Percentiles rank a stretch among this genome's conserved stretches.
phyloP scores from a whole-genome alignment of 768 basidiomycete genomes.

The Hygrocybe punicea region DNA sequence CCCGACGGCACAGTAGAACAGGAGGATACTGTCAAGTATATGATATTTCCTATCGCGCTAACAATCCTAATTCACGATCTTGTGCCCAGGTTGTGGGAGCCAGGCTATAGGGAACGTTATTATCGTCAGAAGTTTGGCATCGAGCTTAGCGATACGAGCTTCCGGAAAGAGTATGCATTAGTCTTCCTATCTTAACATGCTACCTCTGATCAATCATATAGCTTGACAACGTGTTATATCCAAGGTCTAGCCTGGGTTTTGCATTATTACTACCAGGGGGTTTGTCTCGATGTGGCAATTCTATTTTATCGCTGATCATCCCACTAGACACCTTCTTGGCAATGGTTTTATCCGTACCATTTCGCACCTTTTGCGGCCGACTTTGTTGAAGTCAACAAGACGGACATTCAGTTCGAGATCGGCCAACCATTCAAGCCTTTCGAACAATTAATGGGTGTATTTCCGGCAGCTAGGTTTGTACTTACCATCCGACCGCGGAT shows the following conservation, averaged over 20 bases:
- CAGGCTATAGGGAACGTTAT: constrained; percentile 93
- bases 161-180: constrained; percentile 65
- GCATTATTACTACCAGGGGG: constrained; percentile 98
- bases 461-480: constrained; percentile 83
- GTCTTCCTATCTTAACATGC: background rate
- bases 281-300: constrained; percentile 35
- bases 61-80: constrained; percentile 7
- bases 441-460: constrained; percentile 97
- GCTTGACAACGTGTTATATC: constrained; percentile 78
- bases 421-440: constrained; percentile 94
- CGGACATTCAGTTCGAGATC: constrained; percentile 74
- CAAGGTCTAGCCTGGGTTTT: constrained; percentile 96
- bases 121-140: constrained; percentile 91
- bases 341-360: constrained; percentile 99
- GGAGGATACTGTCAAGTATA: constrained; percentile 87
- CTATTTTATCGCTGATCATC: constrained; percentile 6
- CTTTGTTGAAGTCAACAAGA: constrained; percentile 72
- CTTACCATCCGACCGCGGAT: constrained; percentile 2
- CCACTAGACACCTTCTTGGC: constrained; percentile 83
- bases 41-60: constrained; percentile 12
- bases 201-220: constrained; percentile 28
- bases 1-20: constrained; percentile 93
- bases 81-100: constrained; percentile 78
- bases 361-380: constrained; percentile 98
- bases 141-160: constrained; percentile 63